Percentiles rank a stretch among this genome's conserved stretches.
phyloP scores from a whole-genome alignment of 2,329 filamentous ascomycete species.

The Alternaria triticina region DNA sequence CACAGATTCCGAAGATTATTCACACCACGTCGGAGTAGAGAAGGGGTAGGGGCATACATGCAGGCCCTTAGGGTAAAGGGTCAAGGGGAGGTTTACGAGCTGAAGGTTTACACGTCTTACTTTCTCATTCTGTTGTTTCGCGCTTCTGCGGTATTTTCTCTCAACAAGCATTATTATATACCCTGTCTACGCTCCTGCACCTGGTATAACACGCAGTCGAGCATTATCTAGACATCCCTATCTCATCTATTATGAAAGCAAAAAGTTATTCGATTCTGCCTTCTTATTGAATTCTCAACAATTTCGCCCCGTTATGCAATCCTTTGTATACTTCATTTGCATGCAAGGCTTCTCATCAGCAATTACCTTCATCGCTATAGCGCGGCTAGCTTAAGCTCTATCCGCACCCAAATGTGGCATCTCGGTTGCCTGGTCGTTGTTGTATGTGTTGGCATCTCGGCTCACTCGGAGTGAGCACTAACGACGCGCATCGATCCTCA shows the following conservation, averaged over 20 bases:
- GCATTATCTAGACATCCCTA: neutral
- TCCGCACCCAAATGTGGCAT: neutral
- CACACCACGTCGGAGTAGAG: conserved; percentile 31
- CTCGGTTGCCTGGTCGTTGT: neutral
- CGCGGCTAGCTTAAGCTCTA: neutral
- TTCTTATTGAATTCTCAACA: too few species aligned
- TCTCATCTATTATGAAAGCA: neutral
- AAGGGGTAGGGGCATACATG: neutral
- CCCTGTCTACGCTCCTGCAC: neutral
- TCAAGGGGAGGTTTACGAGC: neutral
- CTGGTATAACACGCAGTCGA: neutral
- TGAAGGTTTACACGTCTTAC: neutral
- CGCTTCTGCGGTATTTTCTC: neutral
- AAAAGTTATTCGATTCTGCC: neutral
- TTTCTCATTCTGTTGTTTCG: neutral
- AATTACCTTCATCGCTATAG: neutral
- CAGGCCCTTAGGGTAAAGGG: neutral
- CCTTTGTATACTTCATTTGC: neutral
- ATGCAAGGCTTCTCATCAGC: neutral
- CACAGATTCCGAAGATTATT: conserved; percentile 40
- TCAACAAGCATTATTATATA: neutral
- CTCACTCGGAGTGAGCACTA: neutral
- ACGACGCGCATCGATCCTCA: neutral
- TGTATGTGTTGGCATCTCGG: neutral
- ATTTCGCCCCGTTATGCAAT: neutral